Evolutionary conservation across 2,329 filamentous ascomycete species (phyloP).

Genomic region (Penicillium expansum): DNA sequence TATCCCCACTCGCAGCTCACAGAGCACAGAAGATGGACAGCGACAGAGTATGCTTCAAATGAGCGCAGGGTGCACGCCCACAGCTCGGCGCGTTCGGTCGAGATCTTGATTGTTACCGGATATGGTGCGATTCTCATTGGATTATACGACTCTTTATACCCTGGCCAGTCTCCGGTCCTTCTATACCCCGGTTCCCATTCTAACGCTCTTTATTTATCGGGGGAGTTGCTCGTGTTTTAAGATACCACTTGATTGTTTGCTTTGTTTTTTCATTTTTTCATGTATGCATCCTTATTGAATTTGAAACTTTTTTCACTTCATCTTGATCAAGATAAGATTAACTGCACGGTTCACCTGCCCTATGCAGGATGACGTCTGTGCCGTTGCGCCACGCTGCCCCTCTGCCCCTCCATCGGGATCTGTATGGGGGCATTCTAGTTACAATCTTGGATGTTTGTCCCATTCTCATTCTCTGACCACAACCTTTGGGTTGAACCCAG

Average conservation of each 20-base stretch:
- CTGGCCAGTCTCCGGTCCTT: neutral
- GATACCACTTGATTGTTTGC: slow-evolving; percentile 16
- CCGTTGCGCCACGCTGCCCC: slow-evolving; percentile 6
- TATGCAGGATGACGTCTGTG: slow-evolving; percentile 20
- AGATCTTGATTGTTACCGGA: slow-evolving; percentile 21
- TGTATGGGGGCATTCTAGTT: neutral
- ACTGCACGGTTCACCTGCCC: slow-evolving; percentile 5
- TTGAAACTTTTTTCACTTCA: neutral
- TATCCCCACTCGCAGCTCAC: slow-evolving; percentile 21
- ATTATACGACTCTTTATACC: neutral
- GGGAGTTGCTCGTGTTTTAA: slow-evolving; percentile 10
- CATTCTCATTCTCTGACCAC: neutral
- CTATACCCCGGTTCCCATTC: neutral
- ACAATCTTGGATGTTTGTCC: neutral
- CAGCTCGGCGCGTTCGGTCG: slow-evolving; percentile 34
- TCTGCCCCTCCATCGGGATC: neutral
- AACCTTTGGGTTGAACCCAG: neutral
- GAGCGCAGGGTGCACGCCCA: slow-evolving; percentile 38
- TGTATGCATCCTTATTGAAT: neutral
- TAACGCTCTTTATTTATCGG: slow-evolving; percentile 5
- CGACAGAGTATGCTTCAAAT: slow-evolving; percentile 29
- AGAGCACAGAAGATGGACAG: slow-evolving; percentile 16
- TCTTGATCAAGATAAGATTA: slow-evolving; percentile 11
- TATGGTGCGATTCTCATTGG: neutral
- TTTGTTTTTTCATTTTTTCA: neutral